Percentiles rank a stretch among this genome's conserved stretches.
phyloP scores from a whole-genome alignment of 352 stramenopile species.

The Phytophthora nicotianae region DNA sequence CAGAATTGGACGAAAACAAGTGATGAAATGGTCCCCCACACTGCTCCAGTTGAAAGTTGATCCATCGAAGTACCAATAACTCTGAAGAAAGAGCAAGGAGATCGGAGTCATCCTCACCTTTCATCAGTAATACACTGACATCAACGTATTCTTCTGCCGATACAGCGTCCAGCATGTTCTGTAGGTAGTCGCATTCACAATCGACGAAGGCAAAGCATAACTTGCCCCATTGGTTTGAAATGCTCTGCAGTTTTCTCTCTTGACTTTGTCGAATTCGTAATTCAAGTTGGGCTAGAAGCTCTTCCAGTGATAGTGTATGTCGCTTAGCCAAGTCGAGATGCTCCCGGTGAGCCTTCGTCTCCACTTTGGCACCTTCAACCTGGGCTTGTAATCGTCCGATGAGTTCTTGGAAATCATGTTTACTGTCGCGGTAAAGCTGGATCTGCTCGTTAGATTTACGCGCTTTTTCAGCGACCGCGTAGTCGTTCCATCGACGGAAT shows the following conservation, averaged over 20 bases:
- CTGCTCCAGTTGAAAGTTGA: slow-evolving; percentile 67
- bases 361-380: slow-evolving; percentile 54
- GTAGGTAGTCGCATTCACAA: slow-evolving; percentile 50
- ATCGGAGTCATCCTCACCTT: slow-evolving; percentile 61
- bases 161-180: slow-evolving; percentile 67
- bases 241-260: slow-evolving; percentile 61
- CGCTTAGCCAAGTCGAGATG: slow-evolving; percentile 67
- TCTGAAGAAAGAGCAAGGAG: slow-evolving; percentile 57
- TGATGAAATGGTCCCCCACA: slow-evolving; percentile 39
- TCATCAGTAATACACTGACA: slow-evolving; percentile 42
- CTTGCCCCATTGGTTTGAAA: slow-evolving; percentile 70
- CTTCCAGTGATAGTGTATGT: slow-evolving; percentile 59
- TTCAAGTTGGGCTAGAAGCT: slow-evolving; percentile 59
- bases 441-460: slow-evolving; percentile 41
- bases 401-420: slow-evolving; percentile 59
- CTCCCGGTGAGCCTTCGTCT: slow-evolving; percentile 54
- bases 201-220: slow-evolving; percentile 71
- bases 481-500: slow-evolving; percentile 55
- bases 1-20: slow-evolving; percentile 16
- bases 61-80: slow-evolving; percentile 70
- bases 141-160: slow-evolving; percentile 50
- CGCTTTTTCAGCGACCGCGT: slow-evolving; percentile 43
- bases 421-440: slow-evolving; percentile 53
- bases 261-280: slow-evolving; percentile 50
- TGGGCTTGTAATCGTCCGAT: slow-evolving; percentile 51